These are phyloP conservation scores for Cocos nucifera DNA, from an alignment of 176 grass and related monocot species.

Conservation along the genomic window DNA sequence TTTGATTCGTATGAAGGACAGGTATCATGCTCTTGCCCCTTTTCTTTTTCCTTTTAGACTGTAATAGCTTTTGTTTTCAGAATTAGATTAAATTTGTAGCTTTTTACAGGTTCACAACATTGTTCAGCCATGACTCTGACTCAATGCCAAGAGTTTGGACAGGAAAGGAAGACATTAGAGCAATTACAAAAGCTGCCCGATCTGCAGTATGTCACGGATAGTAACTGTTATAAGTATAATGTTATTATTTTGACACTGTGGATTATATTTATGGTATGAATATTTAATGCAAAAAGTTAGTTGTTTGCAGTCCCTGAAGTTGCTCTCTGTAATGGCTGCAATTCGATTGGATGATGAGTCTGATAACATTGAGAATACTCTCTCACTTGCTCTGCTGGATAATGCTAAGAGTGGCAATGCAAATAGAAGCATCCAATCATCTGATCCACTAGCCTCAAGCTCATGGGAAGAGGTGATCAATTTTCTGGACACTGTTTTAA, in stretches of 20 bases:
- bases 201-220: conserved; percentile 52
- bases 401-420: conserved; percentile 32
- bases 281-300: no score
- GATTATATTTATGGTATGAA: no score
- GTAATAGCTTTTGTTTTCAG: conserved; percentile 1
- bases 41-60: no score
- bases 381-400: conserved; percentile 67
- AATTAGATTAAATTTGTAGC: conserved; percentile 9
- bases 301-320: conserved; percentile 77
- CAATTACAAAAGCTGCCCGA: conserved; percentile 91
- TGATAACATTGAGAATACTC: conserved; percentile 72
- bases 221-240: conserved; percentile 1
- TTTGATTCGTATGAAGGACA: conserved; percentile 95
- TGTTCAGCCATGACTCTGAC: conserved; percentile 85
- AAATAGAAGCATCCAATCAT: conserved; percentile 60
- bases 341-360: conserved; percentile 81
- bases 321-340: conserved; percentile 84
- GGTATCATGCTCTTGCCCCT: conserved; percentile 18
- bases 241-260: no score
- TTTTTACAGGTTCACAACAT: conserved; percentile 61
- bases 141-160: conserved; percentile 98
- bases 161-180: conserved; percentile 96
- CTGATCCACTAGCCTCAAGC: conserved; percentile 87
- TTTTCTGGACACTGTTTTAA: conserved; percentile 12
- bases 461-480: conserved; percentile 79